Evolutionary conservation across 2,329 filamentous ascomycete species (phyloP), one percentile per base, ranked within the genome.

Genomic region (Furcasterigmium furcatum): DNA sequence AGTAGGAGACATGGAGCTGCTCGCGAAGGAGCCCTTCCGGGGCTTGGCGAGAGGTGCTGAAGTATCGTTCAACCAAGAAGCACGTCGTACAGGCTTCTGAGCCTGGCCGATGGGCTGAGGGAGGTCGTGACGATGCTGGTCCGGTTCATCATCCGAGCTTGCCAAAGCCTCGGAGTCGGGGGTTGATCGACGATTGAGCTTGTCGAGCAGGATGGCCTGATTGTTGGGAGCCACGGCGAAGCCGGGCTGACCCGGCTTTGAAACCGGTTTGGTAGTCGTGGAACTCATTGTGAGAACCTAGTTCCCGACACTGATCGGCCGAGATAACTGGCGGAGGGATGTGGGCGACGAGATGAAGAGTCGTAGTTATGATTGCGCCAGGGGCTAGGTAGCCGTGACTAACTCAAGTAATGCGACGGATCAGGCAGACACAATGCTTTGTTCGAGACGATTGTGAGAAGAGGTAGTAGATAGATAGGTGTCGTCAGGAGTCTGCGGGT

Each of bases 101-200:
- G 70, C 77, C 55, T 72, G 79, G 45, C 64, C 59, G 48, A 62
- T 62, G 57, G 66, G 68, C 56, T 74, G 74, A 52, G 68, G 68
- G 57, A 61, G 65, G 46, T 77, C 79, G 54, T 80, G 72, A 38
- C 74, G 74, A 54, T 79, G 76, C 60, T 82, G 76, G 49, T 96
- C 87, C 46, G 74, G 78, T 65, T 99, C 94, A 64, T 97, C 94
- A 64, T 97, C 94, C 12, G 91, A 96, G 54, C 92, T 97, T 43
- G 87, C 91, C 48, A 97, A 73, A 43, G 89, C 92, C 63, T 97
- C 92, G 4, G 91, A 96, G 62, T 97, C 94, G 19, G 92, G 92
- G 2, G 92, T 96, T 8, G 90, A 91, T 56, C 91, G 82, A 46
- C 84, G 78, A 58, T 88, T 87, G 41, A 86, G 75, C 63, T 91